Evolutionary conservation across 345 rosid genomes (phyloP).

Genomic region (Eucalyptus camaldulensis): DNA sequence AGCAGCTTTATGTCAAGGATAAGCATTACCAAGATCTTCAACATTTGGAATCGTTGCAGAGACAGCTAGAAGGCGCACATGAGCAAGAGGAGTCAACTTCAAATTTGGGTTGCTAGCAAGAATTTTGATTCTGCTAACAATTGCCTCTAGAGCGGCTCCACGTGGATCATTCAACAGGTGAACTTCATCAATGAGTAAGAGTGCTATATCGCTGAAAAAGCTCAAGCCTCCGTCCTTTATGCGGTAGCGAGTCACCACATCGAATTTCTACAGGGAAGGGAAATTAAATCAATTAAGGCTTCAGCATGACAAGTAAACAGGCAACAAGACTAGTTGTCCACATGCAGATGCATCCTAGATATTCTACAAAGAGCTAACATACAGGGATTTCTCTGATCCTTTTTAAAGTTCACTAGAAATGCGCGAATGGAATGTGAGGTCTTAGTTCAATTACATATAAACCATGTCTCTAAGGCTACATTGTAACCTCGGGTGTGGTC

Average conservation of each 20-base stretch:
- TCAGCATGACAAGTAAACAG: not conserved
- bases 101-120: conserved; percentile 65
- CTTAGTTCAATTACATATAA: not conserved
- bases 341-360: not conserved
- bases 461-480: not conserved
- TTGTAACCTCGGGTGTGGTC: conserved; percentile 88
- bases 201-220: conserved; percentile 88
- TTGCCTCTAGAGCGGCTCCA: conserved; percentile 93
- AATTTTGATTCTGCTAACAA: conserved; percentile 90
- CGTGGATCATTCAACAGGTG: conserved; percentile 92
- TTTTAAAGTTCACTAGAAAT: not conserved
- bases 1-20: not conserved
- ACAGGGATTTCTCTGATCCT: not conserved
- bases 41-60: conserved; percentile 96
- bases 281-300: not conserved
- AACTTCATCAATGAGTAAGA: conserved; percentile 92
- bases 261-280: conserved; percentile 51
- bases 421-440: not conserved
- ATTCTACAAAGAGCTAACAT: not conserved
- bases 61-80: conserved; percentile 77
- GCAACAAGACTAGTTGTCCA: not conserved
- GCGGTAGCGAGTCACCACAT: conserved; percentile 87
- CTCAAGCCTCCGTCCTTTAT: conserved; percentile 87
- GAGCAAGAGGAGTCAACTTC: conserved; percentile 64
- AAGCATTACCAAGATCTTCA: conserved; percentile 73